Evolutionary conservation across 192 early-diverging fungal genomes (phyloP).

Genomic region (Thamnidium elegans): DNA sequence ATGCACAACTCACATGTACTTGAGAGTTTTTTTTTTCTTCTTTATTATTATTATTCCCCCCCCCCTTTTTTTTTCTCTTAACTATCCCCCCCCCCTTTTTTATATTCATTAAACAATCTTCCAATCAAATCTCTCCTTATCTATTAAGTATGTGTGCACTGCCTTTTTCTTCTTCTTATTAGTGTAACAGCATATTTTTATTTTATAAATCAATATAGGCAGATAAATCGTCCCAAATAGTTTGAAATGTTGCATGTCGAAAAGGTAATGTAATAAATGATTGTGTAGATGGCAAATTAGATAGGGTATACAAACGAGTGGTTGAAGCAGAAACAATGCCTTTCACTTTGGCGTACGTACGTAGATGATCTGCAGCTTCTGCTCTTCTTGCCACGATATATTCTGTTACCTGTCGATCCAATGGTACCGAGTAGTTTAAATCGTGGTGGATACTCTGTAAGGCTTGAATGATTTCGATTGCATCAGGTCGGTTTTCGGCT

Average conservation of each 20-base stretch:
- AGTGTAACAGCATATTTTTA: not conserved
- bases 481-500: conserved; percentile 30
- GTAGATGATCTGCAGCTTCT: conserved; percentile 27
- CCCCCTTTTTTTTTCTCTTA: not conserved
- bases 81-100: not conserved
- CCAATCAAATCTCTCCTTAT: no score
- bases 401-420: conserved; percentile 13
- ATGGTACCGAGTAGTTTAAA: conserved; percentile 25
- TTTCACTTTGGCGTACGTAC: conserved; percentile 31
- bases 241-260: conserved; percentile 22
- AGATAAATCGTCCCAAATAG: not conserved
- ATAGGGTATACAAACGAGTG: conserved; percentile 28
- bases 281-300: conserved; percentile 27
- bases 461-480: conserved; percentile 26
- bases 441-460: conserved; percentile 27
- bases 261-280: conserved; percentile 23
- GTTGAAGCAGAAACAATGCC: conserved; percentile 28
- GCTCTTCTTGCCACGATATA: conserved; percentile 32
- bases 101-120: no score
- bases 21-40: not conserved
- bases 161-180: not conserved
- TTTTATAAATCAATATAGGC: conserved; percentile 1
- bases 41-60: conserved; percentile 4
- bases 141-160: not conserved
- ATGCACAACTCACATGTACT: not conserved